A percentile compares a stretch with the other conserved stretches of the same genome.
Conservation (phyloP, 352 stramenopile genomes). For the Globisporangium recalcitrans region DNA sequence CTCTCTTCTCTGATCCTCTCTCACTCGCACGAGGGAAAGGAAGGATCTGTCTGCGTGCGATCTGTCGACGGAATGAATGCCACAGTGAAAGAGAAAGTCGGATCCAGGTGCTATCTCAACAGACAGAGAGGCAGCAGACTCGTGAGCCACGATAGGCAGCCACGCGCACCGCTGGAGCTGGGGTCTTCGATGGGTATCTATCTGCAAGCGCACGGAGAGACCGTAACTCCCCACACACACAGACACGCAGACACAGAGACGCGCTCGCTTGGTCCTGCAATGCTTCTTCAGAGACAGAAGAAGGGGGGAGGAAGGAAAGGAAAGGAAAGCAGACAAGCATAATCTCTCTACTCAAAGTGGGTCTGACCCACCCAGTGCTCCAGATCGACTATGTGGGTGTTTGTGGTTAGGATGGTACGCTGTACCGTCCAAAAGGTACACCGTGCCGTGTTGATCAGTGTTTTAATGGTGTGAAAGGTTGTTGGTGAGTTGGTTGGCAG, state of each 20-base stretch:
- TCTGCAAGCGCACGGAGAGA: neutral
- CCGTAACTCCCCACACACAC: neutral
- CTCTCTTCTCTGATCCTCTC: neutral
- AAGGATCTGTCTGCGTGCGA: conserved; percentile 1
- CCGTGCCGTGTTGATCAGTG: neutral
- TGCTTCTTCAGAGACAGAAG: neutral
- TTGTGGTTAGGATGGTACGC: neutral
- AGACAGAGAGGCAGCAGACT: too few relatives aligned
- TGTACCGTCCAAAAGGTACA: neutral
- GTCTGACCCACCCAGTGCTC: neutral
- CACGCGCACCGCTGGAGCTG: neutral
- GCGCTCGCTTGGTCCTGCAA: neutral
- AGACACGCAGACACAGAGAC: neutral
- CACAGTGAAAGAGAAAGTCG: neutral
- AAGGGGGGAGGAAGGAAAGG: neutral
- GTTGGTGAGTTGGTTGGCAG: conserved; percentile 17
- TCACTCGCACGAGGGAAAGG: neutral
- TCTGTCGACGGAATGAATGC: conserved; percentile 1
- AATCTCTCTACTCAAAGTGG: neutral
- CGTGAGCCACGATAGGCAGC: too few relatives aligned
- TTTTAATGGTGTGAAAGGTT: conserved; percentile 18
- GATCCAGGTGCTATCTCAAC: neutral
- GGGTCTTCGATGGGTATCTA: neutral
- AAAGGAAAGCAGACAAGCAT: too few relatives aligned
- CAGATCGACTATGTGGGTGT: neutral